These are phyloP conservation scores for Aegilops umbellulata DNA, from an alignment of 176 grass and related monocot species.

Conservation along the genomic window DNA sequence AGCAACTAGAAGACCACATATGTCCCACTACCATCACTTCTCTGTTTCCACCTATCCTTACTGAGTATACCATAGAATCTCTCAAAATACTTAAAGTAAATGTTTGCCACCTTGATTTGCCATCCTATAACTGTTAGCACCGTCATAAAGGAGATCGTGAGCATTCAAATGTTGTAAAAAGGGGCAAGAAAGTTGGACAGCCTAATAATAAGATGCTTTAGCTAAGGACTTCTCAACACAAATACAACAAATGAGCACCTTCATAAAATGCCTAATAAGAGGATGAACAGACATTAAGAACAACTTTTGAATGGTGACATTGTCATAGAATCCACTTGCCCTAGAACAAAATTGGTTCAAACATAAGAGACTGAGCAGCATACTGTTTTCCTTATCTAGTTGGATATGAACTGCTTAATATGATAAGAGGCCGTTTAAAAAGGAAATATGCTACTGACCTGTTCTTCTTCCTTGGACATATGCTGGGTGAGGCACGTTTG, in stretches of 20 bases:
- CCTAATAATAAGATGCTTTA: not conserved
- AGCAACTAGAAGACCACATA: not conserved
- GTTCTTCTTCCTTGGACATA: conserved; percentile 99
- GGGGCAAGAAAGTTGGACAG: not conserved
- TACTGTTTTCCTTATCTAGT: conserved; percentile 1
- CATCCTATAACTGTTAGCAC: not conserved
- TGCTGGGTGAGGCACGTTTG: conserved; percentile 88
- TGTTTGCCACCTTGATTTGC: conserved; percentile 13
- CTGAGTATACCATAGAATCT: not conserved
- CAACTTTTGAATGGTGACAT: conserved; percentile 1
- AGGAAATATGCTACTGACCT: conserved; percentile 41
- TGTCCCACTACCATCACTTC: conserved; percentile 3
- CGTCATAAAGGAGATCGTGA: not conserved
- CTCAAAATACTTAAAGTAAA: conserved; percentile 13
- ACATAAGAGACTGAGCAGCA: not conserved
- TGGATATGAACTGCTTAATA: not conserved
- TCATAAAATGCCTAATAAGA: conserved; percentile 26
- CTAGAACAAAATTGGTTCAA: conserved; percentile 24
- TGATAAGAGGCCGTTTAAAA: conserved; percentile 5
- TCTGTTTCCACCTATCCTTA: not conserved
- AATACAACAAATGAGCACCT: conserved; percentile 10
- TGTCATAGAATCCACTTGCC: conserved; percentile 5
- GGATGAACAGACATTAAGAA: not conserved
- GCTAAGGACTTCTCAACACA: not conserved
- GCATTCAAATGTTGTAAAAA: conserved; percentile 15